Percentiles rank a stretch among this genome's conserved stretches.
phyloP scores from a whole-genome alignment of 1,139 yeast genomes.

The Kodamaea sp. region DNA sequence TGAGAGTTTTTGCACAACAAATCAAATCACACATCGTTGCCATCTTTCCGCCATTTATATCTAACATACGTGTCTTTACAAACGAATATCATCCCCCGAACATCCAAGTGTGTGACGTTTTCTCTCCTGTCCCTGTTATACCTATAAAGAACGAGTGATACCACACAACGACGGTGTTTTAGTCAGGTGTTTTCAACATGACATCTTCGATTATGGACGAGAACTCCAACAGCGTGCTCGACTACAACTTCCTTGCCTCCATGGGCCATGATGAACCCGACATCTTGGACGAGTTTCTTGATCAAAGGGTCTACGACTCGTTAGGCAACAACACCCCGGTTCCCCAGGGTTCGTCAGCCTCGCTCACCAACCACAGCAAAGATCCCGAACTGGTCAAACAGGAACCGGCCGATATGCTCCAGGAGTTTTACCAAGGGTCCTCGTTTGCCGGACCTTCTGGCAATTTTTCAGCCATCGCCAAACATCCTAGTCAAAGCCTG shows the following conservation, averaged over 20 bases:
- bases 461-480: background rate
- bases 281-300: constrained; percentile 57
- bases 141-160: no score
- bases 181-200: constrained; percentile 10
- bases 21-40: background rate
- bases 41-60: no score
- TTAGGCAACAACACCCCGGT: constrained; percentile 30
- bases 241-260: constrained; percentile 16
- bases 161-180: no score
- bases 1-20: background rate
- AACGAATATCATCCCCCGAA: no score
- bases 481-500: background rate
- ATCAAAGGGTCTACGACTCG: constrained; percentile 54
- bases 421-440: constrained; percentile 13
- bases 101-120: no score
- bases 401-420: constrained; percentile 19
- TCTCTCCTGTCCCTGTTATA: no score
- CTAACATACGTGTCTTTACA: no score
- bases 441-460: background rate
- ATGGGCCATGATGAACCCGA: constrained; percentile 36
- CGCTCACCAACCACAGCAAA: constrained; percentile 3
- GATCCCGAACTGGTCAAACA: constrained; percentile 12
- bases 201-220: constrained; percentile 18
- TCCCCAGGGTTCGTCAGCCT: no score
- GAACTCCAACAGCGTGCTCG: constrained; percentile 14